phyloP scores from a whole-genome alignment of 768 basidiomycete genomes.

The Lentinula raphanica region DNA sequence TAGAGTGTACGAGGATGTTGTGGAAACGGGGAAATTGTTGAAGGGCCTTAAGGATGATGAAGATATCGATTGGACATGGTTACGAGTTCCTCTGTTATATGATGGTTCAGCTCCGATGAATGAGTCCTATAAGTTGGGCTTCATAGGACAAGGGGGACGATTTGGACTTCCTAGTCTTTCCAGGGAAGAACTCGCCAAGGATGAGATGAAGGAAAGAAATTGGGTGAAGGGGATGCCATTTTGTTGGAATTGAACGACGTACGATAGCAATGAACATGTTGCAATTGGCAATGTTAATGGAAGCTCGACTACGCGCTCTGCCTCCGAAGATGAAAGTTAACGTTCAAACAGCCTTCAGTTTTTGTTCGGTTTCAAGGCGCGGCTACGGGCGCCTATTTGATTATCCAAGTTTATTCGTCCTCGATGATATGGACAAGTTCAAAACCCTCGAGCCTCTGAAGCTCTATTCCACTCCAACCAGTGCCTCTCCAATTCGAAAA shows the following conservation, averaged over 20 bases:
- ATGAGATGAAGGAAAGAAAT: neutral
- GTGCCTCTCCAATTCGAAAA: slow-evolving; percentile 10
- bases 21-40: neutral
- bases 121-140: neutral
- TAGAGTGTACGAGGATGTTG: neutral
- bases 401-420: neutral
- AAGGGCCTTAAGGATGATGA: neutral
- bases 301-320: no score
- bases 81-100: neutral
- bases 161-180: neutral
- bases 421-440: slow-evolving; percentile 71
- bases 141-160: neutral
- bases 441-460: slow-evolving; percentile 75
- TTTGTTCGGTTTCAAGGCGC: no score
- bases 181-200: neutral
- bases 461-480: slow-evolving; percentile 36
- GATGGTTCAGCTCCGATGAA: neutral
- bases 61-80: neutral
- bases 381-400: no score
- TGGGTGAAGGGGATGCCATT: neutral
- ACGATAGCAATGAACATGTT: no score
- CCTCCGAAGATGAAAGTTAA: no score
- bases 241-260: neutral
- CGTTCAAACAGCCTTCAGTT: no score
- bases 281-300: no score